Evolutionary conservation across 306 rosid species (phyloP).

Genomic region (Psophocarpus tetragonolobus): DNA sequence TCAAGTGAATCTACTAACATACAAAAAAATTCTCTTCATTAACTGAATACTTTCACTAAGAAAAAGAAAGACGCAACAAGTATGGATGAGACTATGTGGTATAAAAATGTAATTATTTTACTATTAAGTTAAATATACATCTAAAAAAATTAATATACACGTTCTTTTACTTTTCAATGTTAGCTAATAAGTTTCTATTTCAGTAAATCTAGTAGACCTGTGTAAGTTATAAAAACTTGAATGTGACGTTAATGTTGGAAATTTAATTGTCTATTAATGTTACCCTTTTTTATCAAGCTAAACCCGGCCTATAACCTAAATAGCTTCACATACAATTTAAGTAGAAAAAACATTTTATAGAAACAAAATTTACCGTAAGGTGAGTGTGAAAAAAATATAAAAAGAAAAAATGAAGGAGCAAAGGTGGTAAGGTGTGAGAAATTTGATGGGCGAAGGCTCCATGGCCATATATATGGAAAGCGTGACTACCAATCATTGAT

Average conservation of each 20-base stretch:
- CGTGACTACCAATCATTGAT: slow-evolving; percentile 40
- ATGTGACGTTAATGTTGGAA: background rate
- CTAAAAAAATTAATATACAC: no score
- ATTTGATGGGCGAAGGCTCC: background rate
- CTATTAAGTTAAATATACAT: no score
- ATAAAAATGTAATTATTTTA: no score
- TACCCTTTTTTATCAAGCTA: background rate
- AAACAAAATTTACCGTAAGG: background rate
- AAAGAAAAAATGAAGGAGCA: background rate
- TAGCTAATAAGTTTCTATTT: background rate
- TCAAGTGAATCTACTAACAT: no score
- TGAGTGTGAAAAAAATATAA: background rate
- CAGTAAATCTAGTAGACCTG: background rate
- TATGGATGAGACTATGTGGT: no score
- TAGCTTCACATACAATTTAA: background rate
- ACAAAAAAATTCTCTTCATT: no score
- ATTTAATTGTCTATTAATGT: background rate
- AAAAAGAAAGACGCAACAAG: no score
- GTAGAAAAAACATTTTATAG: background rate
- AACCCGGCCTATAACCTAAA: background rate
- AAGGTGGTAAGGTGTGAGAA: background rate
- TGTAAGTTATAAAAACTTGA: background rate
- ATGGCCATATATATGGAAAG: slow-evolving; percentile 16
- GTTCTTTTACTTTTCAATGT: no score
- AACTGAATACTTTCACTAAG: no score